phyloP scores from a whole-genome alignment of 441 rosid species.

The Adansonia grandidieri region DNA sequence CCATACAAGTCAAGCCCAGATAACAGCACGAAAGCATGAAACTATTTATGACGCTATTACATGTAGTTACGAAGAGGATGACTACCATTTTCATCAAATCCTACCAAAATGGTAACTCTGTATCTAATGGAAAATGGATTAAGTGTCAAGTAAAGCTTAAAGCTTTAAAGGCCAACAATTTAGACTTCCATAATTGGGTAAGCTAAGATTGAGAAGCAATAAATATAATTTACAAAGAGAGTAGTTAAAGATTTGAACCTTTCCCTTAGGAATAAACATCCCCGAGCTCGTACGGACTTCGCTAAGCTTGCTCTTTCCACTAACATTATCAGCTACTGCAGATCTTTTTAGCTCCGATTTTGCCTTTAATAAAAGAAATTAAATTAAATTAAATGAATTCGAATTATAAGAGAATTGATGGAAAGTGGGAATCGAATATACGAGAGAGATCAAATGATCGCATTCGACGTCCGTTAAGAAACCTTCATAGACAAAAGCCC shows the following conservation, averaged over 20 bases:
- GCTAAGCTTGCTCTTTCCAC: constrained; percentile 81
- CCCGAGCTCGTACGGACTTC: constrained; percentile 95
- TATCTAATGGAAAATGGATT: not conserved
- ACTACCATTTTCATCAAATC: constrained; percentile 1
- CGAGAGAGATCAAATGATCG: constrained; percentile 88
- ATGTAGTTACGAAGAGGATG: not conserved
- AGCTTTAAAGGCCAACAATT: not conserved
- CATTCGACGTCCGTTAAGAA: constrained; percentile 90
- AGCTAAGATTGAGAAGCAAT: not conserved
- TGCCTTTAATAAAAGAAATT: constrained; percentile 44
- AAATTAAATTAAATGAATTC: constrained; percentile 23
- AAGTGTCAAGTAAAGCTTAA: not conserved
- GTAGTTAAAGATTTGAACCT: constrained; percentile 46
- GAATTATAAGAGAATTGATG: constrained; percentile 6
- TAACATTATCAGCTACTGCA: constrained; percentile 89
- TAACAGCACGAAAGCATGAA: not conserved
- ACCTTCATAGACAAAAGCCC: constrained; percentile 93
- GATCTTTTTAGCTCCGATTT: constrained; percentile 91
- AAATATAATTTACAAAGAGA: not conserved
- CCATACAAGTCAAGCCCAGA: not conserved
- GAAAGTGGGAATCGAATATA: constrained; percentile 34
- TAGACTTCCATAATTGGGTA: not conserved
- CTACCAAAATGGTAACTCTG: not conserved
- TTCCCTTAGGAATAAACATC: constrained; percentile 83
- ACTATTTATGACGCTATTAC: not conserved